Evolutionary conservation across 495 filamentous ascomycete genomes (phyloP).

Genomic region (Xylaria cubensis): DNA sequence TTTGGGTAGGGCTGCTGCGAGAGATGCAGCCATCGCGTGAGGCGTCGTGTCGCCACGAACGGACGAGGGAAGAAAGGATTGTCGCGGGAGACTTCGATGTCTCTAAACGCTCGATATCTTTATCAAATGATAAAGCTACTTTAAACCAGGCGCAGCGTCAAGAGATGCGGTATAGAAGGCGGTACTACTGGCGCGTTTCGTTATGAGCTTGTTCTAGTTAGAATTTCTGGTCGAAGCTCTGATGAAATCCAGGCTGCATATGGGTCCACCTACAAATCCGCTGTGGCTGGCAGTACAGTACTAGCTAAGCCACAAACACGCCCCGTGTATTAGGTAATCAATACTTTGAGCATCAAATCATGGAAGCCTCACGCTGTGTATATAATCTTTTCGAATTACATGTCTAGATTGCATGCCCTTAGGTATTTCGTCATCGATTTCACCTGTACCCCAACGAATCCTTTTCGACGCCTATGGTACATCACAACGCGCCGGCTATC

Average conservation of each 20-base stretch:
- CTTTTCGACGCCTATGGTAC: conserved; percentile 36
- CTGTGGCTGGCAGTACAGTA: conserved; percentile 16
- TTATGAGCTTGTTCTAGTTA: conserved; percentile 2
- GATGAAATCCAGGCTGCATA: conserved; percentile 16
- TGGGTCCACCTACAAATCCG: conserved; percentile 1
- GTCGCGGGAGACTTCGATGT: background rate
- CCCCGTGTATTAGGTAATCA: background rate
- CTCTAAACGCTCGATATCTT: background rate
- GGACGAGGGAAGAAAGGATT: background rate
- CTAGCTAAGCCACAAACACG: conserved; percentile 9
- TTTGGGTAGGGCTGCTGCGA: conserved; percentile 84
- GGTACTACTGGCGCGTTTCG: background rate
- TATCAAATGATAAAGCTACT: background rate
- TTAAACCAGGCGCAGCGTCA: background rate
- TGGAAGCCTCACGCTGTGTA: background rate
- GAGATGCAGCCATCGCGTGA: conserved; percentile 68
- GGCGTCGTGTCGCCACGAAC: background rate
- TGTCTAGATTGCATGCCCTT: background rate
- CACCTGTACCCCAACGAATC: background rate
- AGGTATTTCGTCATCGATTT: conserved; percentile 19
- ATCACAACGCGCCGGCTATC: conserved; percentile 30
- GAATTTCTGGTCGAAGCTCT: conserved; percentile 14
- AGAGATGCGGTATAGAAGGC: background rate
- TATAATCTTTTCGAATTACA: background rate
- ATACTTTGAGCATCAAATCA: background rate